A percentile compares a stretch with the other conserved stretches of the same genome.
These are phyloP conservation scores for Phytopythium oedochilum DNA, from an alignment of 352 stramenopile species.

Conservation along the genomic window DNA sequence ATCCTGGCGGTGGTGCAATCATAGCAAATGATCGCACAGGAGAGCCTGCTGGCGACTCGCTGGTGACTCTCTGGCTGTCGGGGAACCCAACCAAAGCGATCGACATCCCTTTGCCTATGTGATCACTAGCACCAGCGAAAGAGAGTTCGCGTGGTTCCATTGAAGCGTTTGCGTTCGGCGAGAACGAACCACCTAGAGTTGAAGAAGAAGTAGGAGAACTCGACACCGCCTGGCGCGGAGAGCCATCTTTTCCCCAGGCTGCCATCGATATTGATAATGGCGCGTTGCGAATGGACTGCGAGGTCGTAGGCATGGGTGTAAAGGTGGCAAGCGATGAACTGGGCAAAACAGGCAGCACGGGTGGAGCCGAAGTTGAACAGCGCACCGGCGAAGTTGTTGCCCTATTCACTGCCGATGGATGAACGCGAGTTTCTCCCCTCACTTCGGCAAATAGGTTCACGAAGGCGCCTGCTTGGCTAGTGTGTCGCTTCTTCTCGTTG, in stretches of 20 bases:
- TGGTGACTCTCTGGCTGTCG: not conserved
- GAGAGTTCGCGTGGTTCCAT: not conserved
- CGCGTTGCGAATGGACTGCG: not conserved
- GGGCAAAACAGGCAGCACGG: not conserved
- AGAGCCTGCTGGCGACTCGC: not conserved
- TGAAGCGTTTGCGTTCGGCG: not conserved
- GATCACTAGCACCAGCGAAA: not conserved
- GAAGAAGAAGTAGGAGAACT: not conserved
- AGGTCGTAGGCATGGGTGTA: not conserved
- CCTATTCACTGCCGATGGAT: not conserved
- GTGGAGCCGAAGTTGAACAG: not conserved
- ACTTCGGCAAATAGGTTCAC: conserved; percentile 13
- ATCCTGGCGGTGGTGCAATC: not conserved
- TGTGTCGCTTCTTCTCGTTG: conserved; percentile 37
- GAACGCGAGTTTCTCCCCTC: not conserved
- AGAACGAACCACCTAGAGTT: not conserved
- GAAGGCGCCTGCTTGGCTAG: conserved; percentile 9
- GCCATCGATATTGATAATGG: not conserved
- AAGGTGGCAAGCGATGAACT: not conserved
- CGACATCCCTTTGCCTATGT: not conserved
- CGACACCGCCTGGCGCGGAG: not conserved
- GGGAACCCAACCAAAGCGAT: not conserved
- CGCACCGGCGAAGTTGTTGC: not conserved
- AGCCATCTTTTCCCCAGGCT: not conserved
- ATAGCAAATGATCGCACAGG: not conserved